A percentile compares a stretch with the other conserved stretches of the same genome.
Conservation (phyloP, 2,329 filamentous ascomycete species). For the Arthroderma sp. region DNA sequence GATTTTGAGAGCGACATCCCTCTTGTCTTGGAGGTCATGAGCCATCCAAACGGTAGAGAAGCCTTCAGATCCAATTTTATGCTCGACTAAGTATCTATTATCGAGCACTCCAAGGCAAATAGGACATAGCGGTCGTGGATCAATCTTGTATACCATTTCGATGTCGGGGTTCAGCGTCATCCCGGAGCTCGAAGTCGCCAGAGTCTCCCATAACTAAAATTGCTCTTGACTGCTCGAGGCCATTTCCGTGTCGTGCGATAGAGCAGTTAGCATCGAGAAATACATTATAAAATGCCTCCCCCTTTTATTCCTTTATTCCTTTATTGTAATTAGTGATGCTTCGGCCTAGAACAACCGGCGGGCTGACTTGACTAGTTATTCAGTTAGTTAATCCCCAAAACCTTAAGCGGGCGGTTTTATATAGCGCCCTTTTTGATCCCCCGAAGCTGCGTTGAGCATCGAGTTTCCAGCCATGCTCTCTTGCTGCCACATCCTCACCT, state of each 20-base stretch:
- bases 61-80: constrained; percentile 12
- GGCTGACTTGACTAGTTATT: not conserved
- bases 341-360: not conserved
- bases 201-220: too few species aligned
- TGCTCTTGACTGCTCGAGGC: too few species aligned
- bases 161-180: too few species aligned
- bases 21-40: constrained; percentile 9
- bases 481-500: constrained; percentile 16
- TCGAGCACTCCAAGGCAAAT: constrained; percentile 11
- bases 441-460: not conserved
- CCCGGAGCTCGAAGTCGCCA: too few species aligned
- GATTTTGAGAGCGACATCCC: constrained; percentile 11
- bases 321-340: not conserved
- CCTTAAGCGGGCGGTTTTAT: too few species aligned
- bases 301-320: too few species aligned
- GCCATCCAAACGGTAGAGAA: constrained; percentile 14
- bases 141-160: too few species aligned
- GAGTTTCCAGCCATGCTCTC: not conserved
- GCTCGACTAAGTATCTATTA: constrained; percentile 9
- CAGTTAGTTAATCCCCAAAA: not conserved
- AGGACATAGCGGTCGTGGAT: too few species aligned
- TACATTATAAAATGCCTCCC: too few species aligned
- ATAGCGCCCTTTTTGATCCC: too few species aligned
- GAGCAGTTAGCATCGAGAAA: too few species aligned
- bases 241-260: too few species aligned